These are phyloP conservation scores for Nemania sp. DNA, from an alignment of 2,329 filamentous ascomycete genomes.

Conservation along the genomic window DNA sequence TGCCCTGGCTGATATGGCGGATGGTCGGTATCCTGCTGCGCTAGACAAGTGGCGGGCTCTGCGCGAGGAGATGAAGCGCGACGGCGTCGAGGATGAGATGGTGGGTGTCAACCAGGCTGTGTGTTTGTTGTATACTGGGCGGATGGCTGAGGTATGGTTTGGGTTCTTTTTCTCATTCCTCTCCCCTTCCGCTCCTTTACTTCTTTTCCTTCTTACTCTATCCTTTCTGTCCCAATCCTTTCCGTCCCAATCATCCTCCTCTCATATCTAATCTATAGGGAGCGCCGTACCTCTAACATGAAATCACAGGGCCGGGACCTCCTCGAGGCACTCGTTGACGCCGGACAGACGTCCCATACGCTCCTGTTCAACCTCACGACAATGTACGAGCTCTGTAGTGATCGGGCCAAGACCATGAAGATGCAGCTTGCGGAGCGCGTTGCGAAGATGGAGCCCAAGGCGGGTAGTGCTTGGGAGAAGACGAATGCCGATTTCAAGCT, in stretches of 20 bases:
- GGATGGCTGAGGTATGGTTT: slow-evolving; percentile 66
- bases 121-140: slow-evolving; percentile 79
- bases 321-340: slow-evolving; percentile 67
- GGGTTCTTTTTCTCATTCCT: background rate
- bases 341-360: slow-evolving; percentile 71
- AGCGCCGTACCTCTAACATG: no score
- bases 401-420: slow-evolving; percentile 73
- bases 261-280: background rate
- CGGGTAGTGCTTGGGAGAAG: slow-evolving; percentile 68
- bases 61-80: slow-evolving; percentile 48
- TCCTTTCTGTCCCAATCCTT: background rate
- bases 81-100: slow-evolving; percentile 62
- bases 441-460: slow-evolving; percentile 58
- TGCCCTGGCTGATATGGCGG: slow-evolving; percentile 77
- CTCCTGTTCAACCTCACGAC: slow-evolving; percentile 89
- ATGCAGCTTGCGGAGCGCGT: slow-evolving; percentile 69
- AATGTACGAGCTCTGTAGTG: slow-evolving; percentile 88
- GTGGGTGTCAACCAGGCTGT: slow-evolving; percentile 82
- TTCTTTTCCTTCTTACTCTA: background rate
- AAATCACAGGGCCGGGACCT: slow-evolving; percentile 66
- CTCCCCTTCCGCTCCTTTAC: no score
- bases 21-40: slow-evolving; percentile 71
- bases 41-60: slow-evolving; percentile 62
- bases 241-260: background rate
- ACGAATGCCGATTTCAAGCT: slow-evolving; percentile 77